Base-by-base conservation (phyloP, 1,139 yeast species). In the Pichia sp. region DNA sequence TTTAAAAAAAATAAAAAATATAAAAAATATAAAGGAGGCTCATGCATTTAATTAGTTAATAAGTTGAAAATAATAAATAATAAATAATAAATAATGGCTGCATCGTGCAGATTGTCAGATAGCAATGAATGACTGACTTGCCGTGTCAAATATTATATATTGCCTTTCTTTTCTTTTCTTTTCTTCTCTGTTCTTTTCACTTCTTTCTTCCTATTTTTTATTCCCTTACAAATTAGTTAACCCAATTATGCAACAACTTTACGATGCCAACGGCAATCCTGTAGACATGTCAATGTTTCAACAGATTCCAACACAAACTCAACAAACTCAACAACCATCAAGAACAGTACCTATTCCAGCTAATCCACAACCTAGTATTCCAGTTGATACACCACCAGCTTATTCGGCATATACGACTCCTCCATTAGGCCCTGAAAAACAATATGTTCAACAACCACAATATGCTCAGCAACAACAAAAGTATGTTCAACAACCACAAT, bases 221-320 rank as follows among this genome's bases (percentile, higher is more conserved):
- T 16, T 2, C 16, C 16, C 16, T 16, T 16, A 16, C 16, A 16
- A 16, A 16, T 16, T 16, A 16, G 16, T 16, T 16, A 16, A 16
- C 16, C 16, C 16, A 16, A 16, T 16, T 16, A 36, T 39, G 33
- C 42, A 39, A 25, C 48, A 45, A 31, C 33, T 41, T 3, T 45
- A 45, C 35, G 48, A 45, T 40, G 45, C 48, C 12, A 42, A 45
- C 20, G 48, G 48, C 5, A 45, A 45, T 11, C 48, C 48, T 8
- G 42, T 45, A 2, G 35, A 39, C 12, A 32, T 37, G 35, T 28
- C 34, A 1, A 28, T 30, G 16, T 40, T 31, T 11, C 36, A 38
- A 4, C 24, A 28, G 16, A 16, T 16, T 16, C 16, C 16, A 16
- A 2, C 12, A 4, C 8, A 7, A 29, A 9, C 7, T 8, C 30